Evolutionary conservation across 2,329 filamentous ascomycete species (phyloP), one percentile per base, ranked within the genome.

Genomic region (Diaporthe citrichinensis): DNA sequence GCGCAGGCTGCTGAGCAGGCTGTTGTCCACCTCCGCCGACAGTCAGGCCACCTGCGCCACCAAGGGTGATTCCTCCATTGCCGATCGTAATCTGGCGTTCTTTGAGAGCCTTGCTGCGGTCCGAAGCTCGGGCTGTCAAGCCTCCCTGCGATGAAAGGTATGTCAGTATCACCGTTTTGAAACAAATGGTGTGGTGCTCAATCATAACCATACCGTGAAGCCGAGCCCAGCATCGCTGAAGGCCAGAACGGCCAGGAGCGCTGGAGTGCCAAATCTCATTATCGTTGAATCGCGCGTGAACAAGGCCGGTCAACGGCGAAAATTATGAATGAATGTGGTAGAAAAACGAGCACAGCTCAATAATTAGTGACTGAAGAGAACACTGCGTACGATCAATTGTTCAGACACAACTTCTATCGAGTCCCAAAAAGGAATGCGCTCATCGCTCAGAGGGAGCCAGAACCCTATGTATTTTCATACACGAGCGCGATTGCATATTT

Each of bases 141-240:
- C 74, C 74, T 46, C 74, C 74, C 74, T 76, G 46, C 5, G 23
- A 20, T 10, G 4, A 8, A 53, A 49, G 44, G 2, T 12, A n/a
- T 36, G 62, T 68, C 4, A 69, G 34, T 41, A 55, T 55, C 34
- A 41, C 12, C 4, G 8, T 25, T 28, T 23, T 28, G 49, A 20
- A 41, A 34, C 10, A 17, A 12, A 6, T 41, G 3, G 34, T 39
- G 9, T 28, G 28, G n/a, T 25, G 0, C 2, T 20, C 49, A 17
- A 8, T 20, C 12, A 15, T 14, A 20, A 7, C 39, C 62, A 20
- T 76, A 76, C 74, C 57, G 74, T 74, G 71, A 74, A 76, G n/a
- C 51, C 62, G 31, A 76, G 74, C 51, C 71, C 71, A 15, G 71
- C 74, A 58, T 76, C 74, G 49, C 72, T 71, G n/a, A 53, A 67